Conservation (phyloP, 179 eudicot genomes). For the Beta corolliflora region DNA sequence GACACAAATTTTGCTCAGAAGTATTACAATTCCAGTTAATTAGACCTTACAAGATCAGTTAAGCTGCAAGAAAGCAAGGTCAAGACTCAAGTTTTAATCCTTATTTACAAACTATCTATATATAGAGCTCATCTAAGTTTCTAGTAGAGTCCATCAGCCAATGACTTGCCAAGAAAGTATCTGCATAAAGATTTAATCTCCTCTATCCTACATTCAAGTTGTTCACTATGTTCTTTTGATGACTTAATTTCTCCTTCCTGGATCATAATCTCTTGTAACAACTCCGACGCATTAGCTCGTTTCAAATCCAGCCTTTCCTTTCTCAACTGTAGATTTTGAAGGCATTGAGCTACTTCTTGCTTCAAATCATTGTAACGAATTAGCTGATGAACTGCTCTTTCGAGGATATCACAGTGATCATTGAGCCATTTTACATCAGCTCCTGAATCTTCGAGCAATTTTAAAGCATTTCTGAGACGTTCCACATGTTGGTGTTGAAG, state of each 20-base stretch:
- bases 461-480: not conserved
- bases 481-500: constrained; percentile 16
- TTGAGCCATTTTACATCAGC: constrained; percentile 21
- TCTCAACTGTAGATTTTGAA: not conserved
- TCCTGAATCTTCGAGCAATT: constrained; percentile 16
- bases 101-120: no score
- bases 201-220: constrained; percentile 1
- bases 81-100: no score
- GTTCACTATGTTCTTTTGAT: not conserved
- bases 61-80: not conserved
- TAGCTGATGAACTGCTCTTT: constrained; percentile 5
- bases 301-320: not conserved
- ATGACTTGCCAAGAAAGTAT: not conserved
- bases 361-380: constrained; percentile 2
- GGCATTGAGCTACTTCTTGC: constrained; percentile 1
- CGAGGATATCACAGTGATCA: constrained; percentile 18
- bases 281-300: not conserved
- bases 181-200: constrained; percentile 12
- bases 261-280: constrained; percentile 1
- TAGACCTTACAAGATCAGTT: not conserved
- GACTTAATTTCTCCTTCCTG: not conserved
- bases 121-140: not conserved
- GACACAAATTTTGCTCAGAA: not conserved
- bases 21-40: not conserved
- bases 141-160: constrained; percentile 22